Evolutionary conservation across 2,329 filamentous ascomycete genomes (phyloP), one percentile per base, ranked within the genome.

Genomic region (Orbilia oligospora): DNA sequence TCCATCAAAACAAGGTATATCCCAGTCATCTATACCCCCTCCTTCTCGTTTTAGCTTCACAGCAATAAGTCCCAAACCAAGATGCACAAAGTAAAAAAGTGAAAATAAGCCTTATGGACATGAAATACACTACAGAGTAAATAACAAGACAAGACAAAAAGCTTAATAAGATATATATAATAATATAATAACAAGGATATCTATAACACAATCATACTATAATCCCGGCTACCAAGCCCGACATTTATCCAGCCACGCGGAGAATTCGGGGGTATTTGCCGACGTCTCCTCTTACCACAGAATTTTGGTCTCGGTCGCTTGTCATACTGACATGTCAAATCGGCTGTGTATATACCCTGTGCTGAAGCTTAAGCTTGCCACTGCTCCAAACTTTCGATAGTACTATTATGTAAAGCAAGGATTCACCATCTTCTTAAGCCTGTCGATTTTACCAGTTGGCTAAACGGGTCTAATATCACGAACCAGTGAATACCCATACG

Each of bases 171-270:
- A n/a, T n/a, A n/a, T n/a, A n/a, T n/a, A n/a, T n/a, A n/a, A n/a
- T 30, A 22, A 20, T 48, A 48, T 48, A 48, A 10, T n/a, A 20
- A 20, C 44, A 51, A 22, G 6, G 20, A 8, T 20, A 22, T 48
- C 22, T n/a, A 36, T 36, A 27, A 53, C 6, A 3, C 18, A 8
- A n/a, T 24, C 33, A n/a, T n/a, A 9, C n/a, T n/a, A n/a, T n/a
- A 22, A 16, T 36, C 36, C 56, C 36, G 20, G 20, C 20, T n/a
- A 61, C 56, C 56, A 61, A 61, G 56, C 38, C 68, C 68, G 68
- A 56, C 9, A 30, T 71, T 71, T 71, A 71, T 49, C 68, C 68
- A 64, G 56, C 68, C 68, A 71, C 58, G 68, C 68, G 68, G 68
- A 24, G 48, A 64, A 56, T 65, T 65, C 68, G 68, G 68, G 56